Evolutionary conservation across 495 filamentous ascomycete species (phyloP).

Genomic region (Talaromyces proteolyticus): DNA sequence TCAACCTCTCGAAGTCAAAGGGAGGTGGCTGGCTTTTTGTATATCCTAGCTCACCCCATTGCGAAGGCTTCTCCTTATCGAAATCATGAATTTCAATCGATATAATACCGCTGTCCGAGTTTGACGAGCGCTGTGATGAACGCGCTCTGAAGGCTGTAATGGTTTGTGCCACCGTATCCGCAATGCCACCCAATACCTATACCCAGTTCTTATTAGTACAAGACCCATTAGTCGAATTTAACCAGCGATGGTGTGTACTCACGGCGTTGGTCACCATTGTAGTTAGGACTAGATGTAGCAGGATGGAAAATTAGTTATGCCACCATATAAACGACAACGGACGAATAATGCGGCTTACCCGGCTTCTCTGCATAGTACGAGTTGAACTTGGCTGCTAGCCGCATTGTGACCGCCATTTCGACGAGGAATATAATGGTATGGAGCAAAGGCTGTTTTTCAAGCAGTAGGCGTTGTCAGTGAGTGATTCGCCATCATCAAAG

Average conservation of each 20-base stretch:
- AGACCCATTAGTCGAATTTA: neutral
- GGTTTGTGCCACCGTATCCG: conserved; percentile 92
- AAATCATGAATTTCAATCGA: conserved; percentile 88
- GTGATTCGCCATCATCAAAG: too few relatives aligned
- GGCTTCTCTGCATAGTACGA: conserved; percentile 84
- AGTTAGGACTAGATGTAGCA: conserved; percentile 66
- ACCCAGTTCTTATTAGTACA: neutral
- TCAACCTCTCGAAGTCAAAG: conserved; percentile 92
- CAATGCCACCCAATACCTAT: conserved; percentile 79
- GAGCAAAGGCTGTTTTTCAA: conserved; percentile 83
- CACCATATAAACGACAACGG: neutral
- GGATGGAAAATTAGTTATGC: conserved; percentile 19
- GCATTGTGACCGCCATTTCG: conserved; percentile 79
- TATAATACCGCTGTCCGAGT: conserved; percentile 59
- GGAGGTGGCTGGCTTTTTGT: conserved; percentile 63
- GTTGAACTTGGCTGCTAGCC: conserved; percentile 83
- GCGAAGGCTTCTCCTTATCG: conserved; percentile 73
- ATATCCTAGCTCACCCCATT: conserved; percentile 61
- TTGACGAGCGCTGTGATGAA: conserved; percentile 52
- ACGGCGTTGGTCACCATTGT: conserved; percentile 98
- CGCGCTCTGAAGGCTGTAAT: conserved; percentile 77
- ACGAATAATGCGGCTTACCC: conserved; percentile 42
- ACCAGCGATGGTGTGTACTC: conserved; percentile 22
- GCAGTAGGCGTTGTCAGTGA: conserved; percentile 5
- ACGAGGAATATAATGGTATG: conserved; percentile 80